Conservation (phyloP, 1,139 yeast genomes). For the Komagataea norvegica region DNA sequence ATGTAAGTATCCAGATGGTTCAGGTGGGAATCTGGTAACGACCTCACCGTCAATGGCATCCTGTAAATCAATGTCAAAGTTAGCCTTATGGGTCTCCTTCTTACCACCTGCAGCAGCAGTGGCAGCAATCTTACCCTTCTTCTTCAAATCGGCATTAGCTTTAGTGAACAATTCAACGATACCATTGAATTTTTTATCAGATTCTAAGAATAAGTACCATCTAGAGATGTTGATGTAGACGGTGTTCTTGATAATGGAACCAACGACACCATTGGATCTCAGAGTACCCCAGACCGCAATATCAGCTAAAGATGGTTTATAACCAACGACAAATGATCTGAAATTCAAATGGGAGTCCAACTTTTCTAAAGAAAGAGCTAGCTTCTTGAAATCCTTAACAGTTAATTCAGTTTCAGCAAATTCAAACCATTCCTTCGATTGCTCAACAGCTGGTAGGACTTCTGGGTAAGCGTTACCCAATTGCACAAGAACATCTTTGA, state of each 20-base stretch:
- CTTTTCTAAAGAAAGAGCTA: constrained; percentile 71
- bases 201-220: constrained; percentile 82
- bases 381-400: constrained; percentile 82
- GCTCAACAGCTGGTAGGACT: constrained; percentile 38
- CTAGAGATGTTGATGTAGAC: constrained; percentile 83
- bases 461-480: constrained; percentile 43
- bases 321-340: constrained; percentile 74
- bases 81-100: constrained; percentile 82
- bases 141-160: constrained; percentile 69
- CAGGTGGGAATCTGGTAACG: constrained; percentile 92
- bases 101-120: constrained; percentile 51
- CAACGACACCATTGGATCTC: constrained; percentile 90
- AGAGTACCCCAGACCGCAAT: constrained; percentile 90
- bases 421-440: constrained; percentile 57
- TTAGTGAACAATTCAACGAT: constrained; percentile 64
- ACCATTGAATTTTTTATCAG: constrained; percentile 62
- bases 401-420: constrained; percentile 66
- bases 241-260: constrained; percentile 80
- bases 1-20: constrained; percentile 89
- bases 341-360: constrained; percentile 81
- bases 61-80: constrained; percentile 85
- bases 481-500: constrained; percentile 40
- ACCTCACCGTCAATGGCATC: constrained; percentile 91
- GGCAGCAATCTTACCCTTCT: constrained; percentile 32
- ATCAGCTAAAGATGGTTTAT: constrained; percentile 68